Base-by-base conservation (phyloP, 371 early-diverging fungal species). In the Rhizopus microsporus region DNA sequence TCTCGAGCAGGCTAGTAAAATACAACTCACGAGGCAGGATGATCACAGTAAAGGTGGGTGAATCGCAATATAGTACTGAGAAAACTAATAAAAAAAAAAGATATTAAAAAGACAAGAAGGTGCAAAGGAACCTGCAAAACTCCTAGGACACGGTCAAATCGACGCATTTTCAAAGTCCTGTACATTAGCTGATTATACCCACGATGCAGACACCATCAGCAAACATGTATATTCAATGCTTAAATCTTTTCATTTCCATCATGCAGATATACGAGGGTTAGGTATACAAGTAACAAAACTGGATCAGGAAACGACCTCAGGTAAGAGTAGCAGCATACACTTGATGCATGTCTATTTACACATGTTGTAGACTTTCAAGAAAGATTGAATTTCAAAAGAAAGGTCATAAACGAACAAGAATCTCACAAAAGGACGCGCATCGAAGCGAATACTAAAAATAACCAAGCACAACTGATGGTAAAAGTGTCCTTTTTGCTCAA, bases 281-380 rank as follows among this genome's bases (percentile, higher is more conserved):
- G 90, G 90, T 0, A 86, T 88, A 15, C 86, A 86, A 48, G 65
- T 90, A 16, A 74, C 80, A n/a, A 81, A 80, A 53, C 68, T 90
- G 0, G 61, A 78, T 53, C 59, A 42, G 35, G 46, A 62, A 30
- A 35, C 37, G 7, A 5, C 30, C 6, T 43, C 60, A 13, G 32
- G 56, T 54, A 63, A 43, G 37, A 51, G 1, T 4, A 23, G 23
- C 23, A 3, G 12, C 12, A 31, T 49, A 13, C 15, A 32, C 5
- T 7, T 33, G 13, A 9, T 49, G 38, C 3, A 7, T 38, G 7
- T 13, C 16, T 44, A 6, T 37, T 7, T 23, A 8, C 5, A 15
- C 42, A 8, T 38, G 12, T 5, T 17, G 9, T 48, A 61, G 61
- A 44, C n/a, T 51, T 57, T 43, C 63, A 62, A 57, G 51, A 46